Evolutionary conservation across 257 asterid genomes (phyloP), one percentile per base, ranked within the genome.

Genomic region (Salvia miltiorrhiza): DNA sequence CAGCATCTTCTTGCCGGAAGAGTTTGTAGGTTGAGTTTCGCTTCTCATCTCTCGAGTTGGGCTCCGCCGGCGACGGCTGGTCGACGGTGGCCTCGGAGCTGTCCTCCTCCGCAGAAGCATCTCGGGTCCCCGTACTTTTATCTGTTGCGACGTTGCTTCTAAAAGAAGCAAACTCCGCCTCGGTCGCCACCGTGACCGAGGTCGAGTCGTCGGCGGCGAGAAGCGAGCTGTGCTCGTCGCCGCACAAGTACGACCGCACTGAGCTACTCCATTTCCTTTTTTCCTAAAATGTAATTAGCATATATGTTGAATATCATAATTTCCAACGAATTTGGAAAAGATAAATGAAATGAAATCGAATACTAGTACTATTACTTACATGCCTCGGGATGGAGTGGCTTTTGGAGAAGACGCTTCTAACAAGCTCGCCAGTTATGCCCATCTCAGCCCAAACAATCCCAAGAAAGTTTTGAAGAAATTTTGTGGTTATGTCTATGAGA

Each of bases 1-100:
- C 90, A 49, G 90, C 87, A 77, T 82, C 90, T 61, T 85, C 87
- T 58, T 76, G 82, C 64, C 62, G 76, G 69, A 85, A 84, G 24
- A 82, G 84, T 44, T 44, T 68, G 61, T 54, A 69, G 0, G 90
- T 53, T 9, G 87, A 85, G 21, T 78, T 76, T 5, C 44, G 67
- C 60, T 78, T 82, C 33, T 72, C 78, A 28, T 30, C 40, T 65
- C 65, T 70, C 7, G 67, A 40, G n/a, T 67, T 68, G 1, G 61
- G 28, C 1, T 70, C 69, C 20, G 12, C 61, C 7, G 7, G 10
- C 14, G 61, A 26, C 4, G 84, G 86, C 77, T 85, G 90, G 20
- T 80, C 69, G 11, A 85, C 90, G 3, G 90, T 85, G 30, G 84
- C 82, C 45, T 85, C 90, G 0, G 89, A 84, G 72, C 84, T 73